phyloP scores from a whole-genome alignment of 2,329 filamentous ascomycete genomes.

The Kalmusia sp. region DNA sequence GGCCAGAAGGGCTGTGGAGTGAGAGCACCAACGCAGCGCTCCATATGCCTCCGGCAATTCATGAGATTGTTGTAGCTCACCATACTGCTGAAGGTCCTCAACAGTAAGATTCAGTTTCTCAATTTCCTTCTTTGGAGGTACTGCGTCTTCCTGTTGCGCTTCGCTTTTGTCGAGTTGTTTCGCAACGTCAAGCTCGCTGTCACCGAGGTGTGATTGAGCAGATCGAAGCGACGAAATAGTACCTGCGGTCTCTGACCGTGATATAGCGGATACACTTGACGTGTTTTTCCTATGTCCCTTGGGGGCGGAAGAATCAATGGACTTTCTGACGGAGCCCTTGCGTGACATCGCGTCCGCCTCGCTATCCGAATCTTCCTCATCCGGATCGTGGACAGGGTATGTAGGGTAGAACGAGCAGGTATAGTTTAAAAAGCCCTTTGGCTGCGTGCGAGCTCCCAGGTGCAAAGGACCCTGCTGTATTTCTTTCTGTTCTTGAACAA shows the following conservation, averaged over 20 bases:
- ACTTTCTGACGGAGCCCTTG: slow-evolving; percentile 27
- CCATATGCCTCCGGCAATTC: slow-evolving; percentile 21
- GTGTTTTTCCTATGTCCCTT: slow-evolving; percentile 26
- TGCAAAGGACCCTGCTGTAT: slow-evolving; percentile 72
- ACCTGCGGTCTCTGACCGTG: slow-evolving; percentile 43
- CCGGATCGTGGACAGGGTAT: slow-evolving; percentile 85
- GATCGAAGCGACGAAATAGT: slow-evolving; percentile 52
- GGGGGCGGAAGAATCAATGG: slow-evolving; percentile 17
- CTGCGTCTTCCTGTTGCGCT: slow-evolving; percentile 54
- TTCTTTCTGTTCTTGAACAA: slow-evolving; percentile 78
- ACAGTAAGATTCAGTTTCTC: slow-evolving; percentile 80
- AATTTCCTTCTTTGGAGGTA: slow-evolving; percentile 61
- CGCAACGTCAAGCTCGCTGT: slow-evolving; percentile 49
- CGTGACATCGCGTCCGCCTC: slow-evolving; percentile 30
- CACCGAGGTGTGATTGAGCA: slow-evolving; percentile 16
- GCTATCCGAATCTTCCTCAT: slow-evolving; percentile 69
- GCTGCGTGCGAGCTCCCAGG: slow-evolving; percentile 73
- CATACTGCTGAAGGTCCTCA: slow-evolving; percentile 81
- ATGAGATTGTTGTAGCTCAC: slow-evolving; percentile 52
- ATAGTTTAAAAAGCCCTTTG: slow-evolving; percentile 83
- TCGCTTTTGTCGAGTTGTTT: slow-evolving; percentile 57
- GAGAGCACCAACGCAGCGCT: slow-evolving; percentile 36
- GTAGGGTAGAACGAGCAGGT: slow-evolving; percentile 90
- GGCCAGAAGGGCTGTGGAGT: slow-evolving; percentile 22
- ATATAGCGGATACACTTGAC: slow-evolving; percentile 25